A percentile compares a stretch with the other conserved stretches of the same genome.
phyloP scores from a whole-genome alignment of 148 eudicot genomes.

The Polygonum maritimum region DNA sequence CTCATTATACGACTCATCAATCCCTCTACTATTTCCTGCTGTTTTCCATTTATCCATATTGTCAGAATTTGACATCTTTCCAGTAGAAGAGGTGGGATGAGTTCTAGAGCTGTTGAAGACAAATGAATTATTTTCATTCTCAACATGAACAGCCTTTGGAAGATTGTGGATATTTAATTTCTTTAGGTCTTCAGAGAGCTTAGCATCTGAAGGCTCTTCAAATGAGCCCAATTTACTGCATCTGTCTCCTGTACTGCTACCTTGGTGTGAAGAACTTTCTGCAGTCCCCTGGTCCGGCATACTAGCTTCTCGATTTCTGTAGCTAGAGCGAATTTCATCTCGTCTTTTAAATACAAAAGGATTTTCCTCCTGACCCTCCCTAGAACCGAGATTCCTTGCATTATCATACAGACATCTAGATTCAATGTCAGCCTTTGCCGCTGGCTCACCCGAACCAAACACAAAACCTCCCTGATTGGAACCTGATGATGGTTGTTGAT shows the following conservation, averaged over 20 bases:
- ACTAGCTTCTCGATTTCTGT: conserved; percentile 8
- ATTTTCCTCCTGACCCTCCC: conserved; percentile 17
- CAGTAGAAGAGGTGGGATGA: conserved; percentile 15
- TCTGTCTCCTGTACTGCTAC: conserved; percentile 11
- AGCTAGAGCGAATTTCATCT: conserved; percentile 5
- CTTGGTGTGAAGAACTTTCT: conserved; percentile 13
- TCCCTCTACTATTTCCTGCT: conserved; percentile 8
- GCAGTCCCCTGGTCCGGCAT: conserved; percentile 12
- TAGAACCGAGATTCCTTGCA: not conserved
- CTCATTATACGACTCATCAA: conserved; percentile 16
- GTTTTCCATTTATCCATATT: conserved; percentile 13
- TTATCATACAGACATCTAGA: too few relatives aligned
- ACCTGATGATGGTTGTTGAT: conserved; percentile 1
- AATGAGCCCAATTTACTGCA: conserved; percentile 2
- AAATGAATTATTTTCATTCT: conserved; percentile 18
- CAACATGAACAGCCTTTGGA: conserved; percentile 18
- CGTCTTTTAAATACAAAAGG: conserved; percentile 21
- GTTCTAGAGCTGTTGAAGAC: conserved; percentile 30
- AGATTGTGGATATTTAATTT: conserved; percentile 35
- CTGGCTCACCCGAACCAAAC: conserved; percentile 8
- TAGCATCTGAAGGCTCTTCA: conserved; percentile 16
- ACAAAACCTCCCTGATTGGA: conserved; percentile 6
- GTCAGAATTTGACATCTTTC: conserved; percentile 16
- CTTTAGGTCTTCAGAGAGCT: conserved; percentile 48
- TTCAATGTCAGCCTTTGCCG: too few relatives aligned